phyloP scores from a whole-genome alignment of 1,139 yeast species.

The Yamadazyma friedrichii region DNA sequence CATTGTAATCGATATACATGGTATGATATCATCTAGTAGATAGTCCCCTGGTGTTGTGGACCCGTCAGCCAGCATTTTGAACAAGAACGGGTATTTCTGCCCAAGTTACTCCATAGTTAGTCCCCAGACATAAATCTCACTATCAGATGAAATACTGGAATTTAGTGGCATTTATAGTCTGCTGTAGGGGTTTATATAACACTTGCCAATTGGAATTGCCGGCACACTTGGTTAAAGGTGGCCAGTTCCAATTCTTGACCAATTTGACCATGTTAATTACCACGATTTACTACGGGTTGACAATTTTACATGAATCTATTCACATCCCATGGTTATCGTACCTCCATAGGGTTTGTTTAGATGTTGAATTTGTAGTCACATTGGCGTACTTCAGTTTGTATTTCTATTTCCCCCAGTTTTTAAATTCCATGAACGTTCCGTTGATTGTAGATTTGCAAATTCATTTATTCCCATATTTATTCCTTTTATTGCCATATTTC shows the following conservation, averaged over 20 bases:
- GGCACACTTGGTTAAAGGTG: slow-evolving; percentile 18
- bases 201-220: slow-evolving; percentile 18
- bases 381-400: slow-evolving; percentile 22
- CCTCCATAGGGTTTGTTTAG: slow-evolving; percentile 15
- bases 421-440: slow-evolving; percentile 21
- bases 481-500: slow-evolving; percentile 4
- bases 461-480: slow-evolving; percentile 24
- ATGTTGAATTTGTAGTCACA: slow-evolving; percentile 24
- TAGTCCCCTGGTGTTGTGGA: too few relatives aligned
- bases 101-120: too few relatives aligned
- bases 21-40: too few relatives aligned
- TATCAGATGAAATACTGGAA: too few relatives aligned
- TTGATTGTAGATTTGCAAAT: slow-evolving; percentile 21
- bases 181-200: slow-evolving; percentile 9
- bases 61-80: too few relatives aligned
- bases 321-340: slow-evolving; percentile 1
- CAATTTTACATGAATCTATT: background rate
- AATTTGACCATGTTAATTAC: slow-evolving; percentile 19
- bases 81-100: too few relatives aligned
- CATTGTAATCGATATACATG: too few relatives aligned
- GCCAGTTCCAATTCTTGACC: slow-evolving; percentile 24
- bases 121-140: too few relatives aligned
- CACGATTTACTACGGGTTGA: slow-evolving; percentile 9
- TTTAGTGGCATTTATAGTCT: background rate
- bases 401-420: slow-evolving; percentile 17